Evolutionary conservation across 1,139 yeast genomes (phyloP), one percentile per base, ranked within the genome.

Genomic region (Barnettozyma hawaiiensis): DNA sequence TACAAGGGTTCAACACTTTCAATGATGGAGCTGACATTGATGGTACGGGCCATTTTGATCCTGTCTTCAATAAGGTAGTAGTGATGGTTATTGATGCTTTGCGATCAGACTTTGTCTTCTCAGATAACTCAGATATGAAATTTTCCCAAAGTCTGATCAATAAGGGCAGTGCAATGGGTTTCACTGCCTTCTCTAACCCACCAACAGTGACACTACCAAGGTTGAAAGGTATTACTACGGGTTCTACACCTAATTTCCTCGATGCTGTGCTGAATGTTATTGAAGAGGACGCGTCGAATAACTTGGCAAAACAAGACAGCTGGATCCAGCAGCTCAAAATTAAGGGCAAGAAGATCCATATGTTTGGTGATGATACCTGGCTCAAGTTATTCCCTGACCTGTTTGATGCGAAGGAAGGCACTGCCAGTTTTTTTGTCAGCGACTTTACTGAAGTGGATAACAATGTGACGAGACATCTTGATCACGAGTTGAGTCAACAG

Each of bases 341-440:
- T 2, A 51, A 60, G 3, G 66, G 66, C 24, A 74, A 73, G 53
- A 71, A 64, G 41, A 67, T 92, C 32, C 82, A 87, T 57, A 87
- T 92, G 75, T 92, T 76, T 66, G 99, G 99, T 21, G 98, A 92
- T 62, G 98, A 92, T 59, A 92, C 98, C 1, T 94, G 98, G 99
- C 65, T 90, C 51, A 90, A 89, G 58, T 70, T 92, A 37, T 94
- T 89, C 53, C 92, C 92, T 0, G 67, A 69, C 47, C 71, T 71
- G 51, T 90, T 92, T 57, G 69, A 70, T 23, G 69, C 73, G 43
- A 65, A 62, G 19, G 98, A 92, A 39, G 98, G 98, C 1, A 92
- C 98, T 0, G 81, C 85, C 39, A 86, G 97, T 39, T 94, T 92
- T 59, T 92, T 85, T 59, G 98, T 94, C 1, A 81, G 94, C 47